These are phyloP conservation scores for Stentor roeselii DNA, from an alignment of 73 alveolate species.

Conservation along the genomic window DNA sequence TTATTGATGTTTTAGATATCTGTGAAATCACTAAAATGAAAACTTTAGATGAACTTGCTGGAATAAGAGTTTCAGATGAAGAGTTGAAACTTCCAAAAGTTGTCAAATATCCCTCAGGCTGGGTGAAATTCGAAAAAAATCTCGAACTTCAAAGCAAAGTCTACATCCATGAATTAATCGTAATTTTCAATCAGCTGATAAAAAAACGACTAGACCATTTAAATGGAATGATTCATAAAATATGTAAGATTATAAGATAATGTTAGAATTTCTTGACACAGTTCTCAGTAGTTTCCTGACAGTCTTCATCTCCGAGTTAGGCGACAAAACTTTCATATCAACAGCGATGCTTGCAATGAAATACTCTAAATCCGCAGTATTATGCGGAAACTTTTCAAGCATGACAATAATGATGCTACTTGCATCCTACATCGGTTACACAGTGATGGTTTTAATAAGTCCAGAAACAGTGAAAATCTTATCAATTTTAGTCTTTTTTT, in stretches of 20 bases:
- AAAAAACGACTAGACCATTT: neutral
- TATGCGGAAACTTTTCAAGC: slow-evolving; percentile 14
- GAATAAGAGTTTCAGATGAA: neutral
- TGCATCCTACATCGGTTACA: slow-evolving; percentile 28
- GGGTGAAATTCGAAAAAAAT: neutral
- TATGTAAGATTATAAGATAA: no score
- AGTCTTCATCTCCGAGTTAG: slow-evolving; percentile 29
- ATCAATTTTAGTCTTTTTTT: slow-evolving; percentile 17
- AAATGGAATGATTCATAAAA: no score
- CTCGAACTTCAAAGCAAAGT: neutral
- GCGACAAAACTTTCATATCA: slow-evolving; percentile 31
- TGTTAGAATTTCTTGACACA: neutral
- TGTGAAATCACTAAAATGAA: slow-evolving; percentile 19
- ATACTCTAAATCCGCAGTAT: slow-evolving; percentile 27
- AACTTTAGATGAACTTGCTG: neutral
- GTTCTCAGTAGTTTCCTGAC: slow-evolving; percentile 23
- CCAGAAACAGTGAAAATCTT: neutral
- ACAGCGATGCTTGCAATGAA: slow-evolving; percentile 28
- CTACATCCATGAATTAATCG: neutral
- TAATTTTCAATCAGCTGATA: neutral
- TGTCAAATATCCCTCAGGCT: neutral
- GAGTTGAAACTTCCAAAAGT: neutral
- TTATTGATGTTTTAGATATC: slow-evolving; percentile 20
- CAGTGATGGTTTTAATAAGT: neutral
- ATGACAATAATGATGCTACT: slow-evolving; percentile 30